Percentiles rank a stretch among this genome's conserved stretches.
These are phyloP conservation scores for Heterobasidion parviporum DNA, from an alignment of 1,284 basidiomycete species.

Conservation along the genomic window DNA sequence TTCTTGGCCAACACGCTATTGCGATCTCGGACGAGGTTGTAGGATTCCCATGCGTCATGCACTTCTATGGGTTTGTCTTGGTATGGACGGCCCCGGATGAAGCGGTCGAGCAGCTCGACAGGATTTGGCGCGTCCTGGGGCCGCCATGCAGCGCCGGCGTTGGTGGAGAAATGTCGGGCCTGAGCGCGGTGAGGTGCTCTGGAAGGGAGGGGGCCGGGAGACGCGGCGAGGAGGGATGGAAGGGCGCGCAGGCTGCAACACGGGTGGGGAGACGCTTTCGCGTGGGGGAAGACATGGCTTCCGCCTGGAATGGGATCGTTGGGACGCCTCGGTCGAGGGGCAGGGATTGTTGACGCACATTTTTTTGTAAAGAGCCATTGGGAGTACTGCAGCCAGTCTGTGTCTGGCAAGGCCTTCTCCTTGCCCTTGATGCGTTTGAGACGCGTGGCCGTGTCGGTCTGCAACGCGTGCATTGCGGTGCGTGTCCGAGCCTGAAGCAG, in stretches of 20 bases:
- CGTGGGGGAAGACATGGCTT: not conserved
- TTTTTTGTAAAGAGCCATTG: slow-evolving; percentile 9
- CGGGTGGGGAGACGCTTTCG: not conserved
- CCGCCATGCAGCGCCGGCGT: not conserved
- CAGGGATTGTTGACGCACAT: not conserved
- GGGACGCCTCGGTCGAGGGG: not conserved
- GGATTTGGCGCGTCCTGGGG: not conserved
- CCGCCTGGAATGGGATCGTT: not conserved
- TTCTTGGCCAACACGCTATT: not conserved
- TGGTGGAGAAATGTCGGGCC: slow-evolving; percentile 1
- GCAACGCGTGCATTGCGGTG: slow-evolving; percentile 10
- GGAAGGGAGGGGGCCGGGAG: not conserved
- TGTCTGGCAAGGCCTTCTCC: slow-evolving; percentile 29
- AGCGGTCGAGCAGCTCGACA: slow-evolving; percentile 3
- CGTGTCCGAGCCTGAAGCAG: not conserved
- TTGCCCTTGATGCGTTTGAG: slow-evolving; percentile 44
- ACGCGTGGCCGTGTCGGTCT: slow-evolving; percentile 40
- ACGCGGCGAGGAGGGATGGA: not conserved
- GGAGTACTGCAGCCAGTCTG: slow-evolving; percentile 13
- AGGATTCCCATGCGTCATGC: slow-evolving; percentile 10
- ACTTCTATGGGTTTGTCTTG: slow-evolving; percentile 6
- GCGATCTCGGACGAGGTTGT: slow-evolving; percentile 3
- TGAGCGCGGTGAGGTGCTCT: not conserved
- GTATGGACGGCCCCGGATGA: slow-evolving; percentile 7
- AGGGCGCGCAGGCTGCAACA: not conserved